phyloP scores from a whole-genome alignment of 805 yeast genomes.

The Lachancea meyersii region DNA sequence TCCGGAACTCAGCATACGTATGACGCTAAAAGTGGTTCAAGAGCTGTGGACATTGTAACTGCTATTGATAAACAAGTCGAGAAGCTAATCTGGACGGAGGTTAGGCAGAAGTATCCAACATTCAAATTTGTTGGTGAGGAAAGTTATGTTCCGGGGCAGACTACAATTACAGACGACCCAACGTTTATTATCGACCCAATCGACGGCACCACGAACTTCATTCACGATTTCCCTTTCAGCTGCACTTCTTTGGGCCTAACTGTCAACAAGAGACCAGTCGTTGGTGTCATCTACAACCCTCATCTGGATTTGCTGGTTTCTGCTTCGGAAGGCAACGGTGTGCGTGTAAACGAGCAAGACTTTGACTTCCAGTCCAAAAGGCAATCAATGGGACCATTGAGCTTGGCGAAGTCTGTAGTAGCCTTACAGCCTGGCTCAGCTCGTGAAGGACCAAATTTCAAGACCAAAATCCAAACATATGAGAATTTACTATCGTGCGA shows the following conservation, averaged over 20 bases:
- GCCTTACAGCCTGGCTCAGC: constrained; percentile 88
- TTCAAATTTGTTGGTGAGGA: constrained; percentile 58
- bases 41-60: constrained; percentile 57
- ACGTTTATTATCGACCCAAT: constrained; percentile 58
- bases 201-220: constrained; percentile 58
- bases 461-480: constrained; percentile 75
- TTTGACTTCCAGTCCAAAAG: constrained; percentile 59
- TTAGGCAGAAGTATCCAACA: constrained; percentile 38
- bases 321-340: constrained; percentile 51
- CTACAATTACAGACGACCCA: constrained; percentile 43
- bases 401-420: constrained; percentile 78
- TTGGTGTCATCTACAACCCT: constrained; percentile 62
- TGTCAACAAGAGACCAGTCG: constrained; percentile 42
- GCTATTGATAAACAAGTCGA: constrained; percentile 58
- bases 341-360: constrained; percentile 42
- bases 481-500: constrained; percentile 79
- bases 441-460: constrained; percentile 79
- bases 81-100: constrained; percentile 30
- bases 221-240: constrained; percentile 54
- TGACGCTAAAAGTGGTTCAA: constrained; percentile 30
- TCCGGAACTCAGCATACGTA: constrained; percentile 39
- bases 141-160: constrained; percentile 43
- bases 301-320: constrained; percentile 45
- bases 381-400: constrained; percentile 72
- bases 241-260: constrained; percentile 61